These are phyloP conservation scores for Tetrahymena borealis DNA, from an alignment of 73 alveolate species.

Conservation along the genomic window DNA sequence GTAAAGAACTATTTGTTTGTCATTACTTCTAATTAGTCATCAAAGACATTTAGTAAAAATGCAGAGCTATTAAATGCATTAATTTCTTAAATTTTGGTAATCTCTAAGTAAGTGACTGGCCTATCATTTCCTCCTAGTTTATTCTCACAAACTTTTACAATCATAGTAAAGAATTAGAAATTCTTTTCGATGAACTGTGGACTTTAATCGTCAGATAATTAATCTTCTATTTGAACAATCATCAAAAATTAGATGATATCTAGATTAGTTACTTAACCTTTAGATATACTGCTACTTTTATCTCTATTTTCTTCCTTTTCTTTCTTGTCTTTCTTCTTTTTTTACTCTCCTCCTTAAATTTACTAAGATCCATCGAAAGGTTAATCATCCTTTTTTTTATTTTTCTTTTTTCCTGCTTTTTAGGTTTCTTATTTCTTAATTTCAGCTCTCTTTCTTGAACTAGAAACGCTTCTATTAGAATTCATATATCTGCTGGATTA, in stretches of 20 bases:
- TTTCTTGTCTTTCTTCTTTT: not conserved
- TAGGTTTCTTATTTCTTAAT: no score
- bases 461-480: not conserved
- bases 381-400: not conserved
- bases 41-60: not conserved
- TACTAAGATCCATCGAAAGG: not conserved
- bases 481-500: not conserved
- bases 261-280: not conserved
- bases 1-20: not conserved
- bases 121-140: not conserved
- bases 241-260: not conserved
- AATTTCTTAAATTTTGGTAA: not conserved
- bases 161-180: not conserved
- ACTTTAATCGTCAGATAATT: not conserved
- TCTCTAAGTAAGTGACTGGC: not conserved
- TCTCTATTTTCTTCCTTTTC: not conserved
- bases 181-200: not conserved
- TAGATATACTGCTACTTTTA: not conserved
- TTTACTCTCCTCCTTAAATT: not conserved
- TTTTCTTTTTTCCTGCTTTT: not conserved
- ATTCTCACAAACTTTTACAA: not conserved
- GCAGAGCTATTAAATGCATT: not conserved
- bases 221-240: not conserved
- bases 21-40: not conserved
- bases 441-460: not conserved